Base-by-base conservation (phyloP, 805 yeast genomes). In the Saccharomycopsis sp. region DNA sequence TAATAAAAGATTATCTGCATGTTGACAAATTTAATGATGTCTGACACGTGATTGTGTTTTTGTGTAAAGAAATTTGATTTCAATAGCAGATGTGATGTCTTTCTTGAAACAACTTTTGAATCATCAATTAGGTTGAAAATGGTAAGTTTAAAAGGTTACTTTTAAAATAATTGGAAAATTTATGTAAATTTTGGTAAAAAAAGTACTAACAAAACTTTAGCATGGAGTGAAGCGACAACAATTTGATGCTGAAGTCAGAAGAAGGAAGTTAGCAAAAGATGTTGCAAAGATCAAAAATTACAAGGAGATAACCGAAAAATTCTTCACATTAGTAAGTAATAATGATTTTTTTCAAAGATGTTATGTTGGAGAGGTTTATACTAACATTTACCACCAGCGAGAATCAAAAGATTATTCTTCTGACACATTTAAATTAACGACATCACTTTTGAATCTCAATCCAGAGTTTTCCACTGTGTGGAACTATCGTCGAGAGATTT, bases 391-490 rank as follows among this genome's bases (percentile, higher is more conserved):
- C 26, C 6, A 23, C 31, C 27, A 50, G 42, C 53, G 70, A 51
- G 51, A 50, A 17, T 28, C 44, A 1, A 49, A 55, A 2, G 43
- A 53, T 1, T 67, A 62, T 40, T 57, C 55, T 17, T 51, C 52
- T 1, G 64, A 61, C 2, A 55, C 73, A 0, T 64, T 86, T 20
- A 62, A 66, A 1, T 54, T 64, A 18, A 80, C 94, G 0, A 68
- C 81, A 0, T 60, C 62, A 15, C 50, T 88, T 12, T 63, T 92
- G 17, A 59, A 65, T 6, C 52, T 72, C 37, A 87, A 88, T 52
- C 96, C 96, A 0, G 97, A 92, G 54, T 72, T 80, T 48, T 88
- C 88, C 57, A 77, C 96, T 0, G 66, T 75, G 1, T 92, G 97
- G 97, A 92, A 92, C 55, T 82, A 69, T 54, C 70, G 97, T 42